phyloP scores from a whole-genome alignment of 2,329 filamentous ascomycete species.

The Ophiostoma populinum region DNA sequence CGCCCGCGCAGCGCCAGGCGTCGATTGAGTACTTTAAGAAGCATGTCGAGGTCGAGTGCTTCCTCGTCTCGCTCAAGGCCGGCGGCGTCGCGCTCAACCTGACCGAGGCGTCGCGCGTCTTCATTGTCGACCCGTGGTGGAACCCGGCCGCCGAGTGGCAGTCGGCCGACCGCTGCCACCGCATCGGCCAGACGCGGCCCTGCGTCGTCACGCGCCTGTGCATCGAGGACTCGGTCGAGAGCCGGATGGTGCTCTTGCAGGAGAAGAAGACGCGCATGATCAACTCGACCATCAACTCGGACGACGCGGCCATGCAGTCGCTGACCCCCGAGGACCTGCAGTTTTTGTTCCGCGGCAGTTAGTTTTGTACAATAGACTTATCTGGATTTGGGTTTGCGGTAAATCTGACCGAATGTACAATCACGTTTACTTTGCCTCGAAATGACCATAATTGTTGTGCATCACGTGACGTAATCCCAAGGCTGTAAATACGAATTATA shows the following conservation, averaged over 20 bases:
- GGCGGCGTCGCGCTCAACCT: conserved; percentile 91
- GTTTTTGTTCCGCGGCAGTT: conserved; percentile 73
- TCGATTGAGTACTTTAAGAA: conserved; percentile 96
- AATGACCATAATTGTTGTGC: neutral
- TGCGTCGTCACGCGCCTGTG: conserved; percentile 89
- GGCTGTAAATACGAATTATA: no score
- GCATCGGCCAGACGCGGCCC: conserved; percentile 85
- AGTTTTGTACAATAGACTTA: no score
- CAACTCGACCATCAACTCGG: conserved; percentile 86
- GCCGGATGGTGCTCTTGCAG: conserved; percentile 83
- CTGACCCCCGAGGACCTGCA: conserved; percentile 84
- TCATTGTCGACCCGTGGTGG: conserved; percentile 99
- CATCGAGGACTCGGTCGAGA: conserved; percentile 95
- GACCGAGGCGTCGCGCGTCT: conserved; percentile 86
- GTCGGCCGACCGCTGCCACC: conserved; percentile 81
- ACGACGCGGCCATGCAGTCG: conserved; percentile 80
- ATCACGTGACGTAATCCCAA: no score
- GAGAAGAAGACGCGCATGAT: conserved; percentile 99
- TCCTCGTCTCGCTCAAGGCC: conserved; percentile 88
- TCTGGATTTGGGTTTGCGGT: no score
- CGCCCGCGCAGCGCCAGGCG: conserved; percentile 76
- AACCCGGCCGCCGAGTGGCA: conserved; percentile 99
- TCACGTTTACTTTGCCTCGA: no score
- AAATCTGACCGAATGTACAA: no score
- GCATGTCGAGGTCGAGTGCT: conserved; percentile 85